Percentiles rank a stretch among this genome's conserved stretches.
phyloP scores from a whole-genome alignment of 345 rosid genomes.

The Trapa incisa region DNA sequence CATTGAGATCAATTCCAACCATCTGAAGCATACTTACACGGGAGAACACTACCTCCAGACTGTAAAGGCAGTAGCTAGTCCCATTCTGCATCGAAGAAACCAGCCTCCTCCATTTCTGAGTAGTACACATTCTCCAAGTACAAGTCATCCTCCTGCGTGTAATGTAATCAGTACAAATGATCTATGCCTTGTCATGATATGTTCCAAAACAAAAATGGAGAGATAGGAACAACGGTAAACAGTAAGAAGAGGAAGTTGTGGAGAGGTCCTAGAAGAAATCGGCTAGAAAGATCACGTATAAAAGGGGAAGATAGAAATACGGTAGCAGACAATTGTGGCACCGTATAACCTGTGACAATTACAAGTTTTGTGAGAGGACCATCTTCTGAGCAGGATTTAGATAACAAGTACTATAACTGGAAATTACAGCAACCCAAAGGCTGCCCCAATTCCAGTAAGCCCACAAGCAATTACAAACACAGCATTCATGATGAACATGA shows the following conservation, averaged over 20 bases:
- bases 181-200: not conserved
- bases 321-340: constrained; percentile 56
- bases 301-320: constrained; percentile 77
- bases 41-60: not conserved
- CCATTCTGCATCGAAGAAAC: constrained; percentile 84
- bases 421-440: constrained; percentile 71
- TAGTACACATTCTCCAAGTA: constrained; percentile 71
- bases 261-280: constrained; percentile 79
- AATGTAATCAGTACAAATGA: not conserved
- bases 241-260: not conserved
- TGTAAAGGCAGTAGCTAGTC: constrained; percentile 21
- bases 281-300: constrained; percentile 59
- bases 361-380: not conserved
- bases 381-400: not conserved
- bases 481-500: constrained; percentile 58
- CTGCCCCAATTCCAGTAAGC: constrained; percentile 44
- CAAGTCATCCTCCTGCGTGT: constrained; percentile 63
- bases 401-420: not conserved
- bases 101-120: constrained; percentile 97
- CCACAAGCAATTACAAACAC: constrained; percentile 52
- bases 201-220: not conserved
- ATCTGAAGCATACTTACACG: not conserved
- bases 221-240: not conserved
- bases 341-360: constrained; percentile 53
- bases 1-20: not conserved